Conservation (phyloP, 176 grass and related monocot genomes). For the Oryza rufipogon region DNA sequence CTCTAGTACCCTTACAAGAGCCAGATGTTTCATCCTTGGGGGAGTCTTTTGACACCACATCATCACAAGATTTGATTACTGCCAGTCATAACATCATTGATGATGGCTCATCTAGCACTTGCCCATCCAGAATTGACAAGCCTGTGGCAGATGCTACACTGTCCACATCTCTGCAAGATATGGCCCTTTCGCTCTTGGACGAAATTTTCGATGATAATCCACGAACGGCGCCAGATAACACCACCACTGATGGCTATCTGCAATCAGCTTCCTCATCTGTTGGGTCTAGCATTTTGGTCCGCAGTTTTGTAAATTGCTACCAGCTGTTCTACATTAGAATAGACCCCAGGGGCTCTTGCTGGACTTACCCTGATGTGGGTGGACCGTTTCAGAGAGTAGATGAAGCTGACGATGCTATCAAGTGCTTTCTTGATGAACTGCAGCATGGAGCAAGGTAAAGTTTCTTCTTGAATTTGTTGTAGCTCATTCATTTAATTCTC, state of each 20-base stretch:
- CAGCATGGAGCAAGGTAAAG: background rate
- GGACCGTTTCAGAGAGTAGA: conserved; percentile 2
- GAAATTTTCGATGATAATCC: background rate
- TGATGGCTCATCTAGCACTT: background rate
- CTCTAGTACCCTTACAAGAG: background rate
- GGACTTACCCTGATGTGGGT: conserved; percentile 22
- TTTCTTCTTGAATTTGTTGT: background rate
- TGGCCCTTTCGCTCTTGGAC: too few relatives aligned
- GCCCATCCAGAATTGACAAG: background rate
- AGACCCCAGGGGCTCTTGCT: background rate
- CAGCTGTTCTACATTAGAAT: conserved; percentile 10
- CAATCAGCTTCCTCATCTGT: background rate
- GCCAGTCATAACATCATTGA: background rate
- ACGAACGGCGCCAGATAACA: background rate
- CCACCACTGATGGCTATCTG: background rate
- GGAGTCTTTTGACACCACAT: background rate
- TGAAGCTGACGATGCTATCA: background rate
- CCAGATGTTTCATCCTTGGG: background rate
- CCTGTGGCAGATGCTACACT: background rate
- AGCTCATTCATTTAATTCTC: too few relatives aligned
- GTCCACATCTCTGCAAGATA: too few relatives aligned
- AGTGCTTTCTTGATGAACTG: background rate
- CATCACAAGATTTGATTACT: background rate
- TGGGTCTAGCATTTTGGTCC: background rate
- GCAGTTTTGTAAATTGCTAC: background rate